Percentiles rank a stretch among this genome's conserved stretches.
Conservation (phyloP, 768 basidiomycete species). For the Pleurotus citrinopileatus region DNA sequence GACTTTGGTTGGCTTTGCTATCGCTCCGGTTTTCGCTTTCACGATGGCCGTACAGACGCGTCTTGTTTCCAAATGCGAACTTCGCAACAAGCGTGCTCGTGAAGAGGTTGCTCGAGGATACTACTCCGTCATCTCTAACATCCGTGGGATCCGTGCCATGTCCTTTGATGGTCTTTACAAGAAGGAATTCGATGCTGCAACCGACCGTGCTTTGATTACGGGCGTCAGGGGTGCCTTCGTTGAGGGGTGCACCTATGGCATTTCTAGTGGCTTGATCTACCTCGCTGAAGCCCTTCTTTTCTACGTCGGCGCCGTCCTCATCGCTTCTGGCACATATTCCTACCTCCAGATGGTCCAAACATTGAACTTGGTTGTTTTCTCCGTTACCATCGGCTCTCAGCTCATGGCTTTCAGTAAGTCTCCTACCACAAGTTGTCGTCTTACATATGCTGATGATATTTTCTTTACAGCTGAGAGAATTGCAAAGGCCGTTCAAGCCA, state of each 20-base stretch:
- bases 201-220: constrained; percentile 55
- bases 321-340: constrained; percentile 75
- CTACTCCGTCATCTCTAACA: constrained; percentile 82
- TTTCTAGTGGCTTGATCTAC: constrained; percentile 82
- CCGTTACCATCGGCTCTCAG: constrained; percentile 87
- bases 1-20: constrained; percentile 84
- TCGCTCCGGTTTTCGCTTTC: constrained; percentile 79
- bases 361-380: constrained; percentile 89
- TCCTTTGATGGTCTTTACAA: constrained; percentile 73
- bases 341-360: constrained; percentile 91
- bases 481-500: constrained; percentile 84
- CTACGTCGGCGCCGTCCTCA: constrained; percentile 86
- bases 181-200: constrained; percentile 63
- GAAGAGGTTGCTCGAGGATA: constrained; percentile 85
- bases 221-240: constrained; percentile 84
- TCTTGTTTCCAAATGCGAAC: constrained; percentile 70
- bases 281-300: constrained; percentile 89
- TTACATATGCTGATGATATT: neutral
- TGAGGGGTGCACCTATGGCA: constrained; percentile 80
- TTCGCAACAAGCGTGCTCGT: constrained; percentile 78
- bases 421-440: constrained; percentile 9
- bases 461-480: constrained; percentile 60
- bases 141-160: constrained; percentile 87
- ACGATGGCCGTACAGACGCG: constrained; percentile 73
- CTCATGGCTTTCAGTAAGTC: constrained; percentile 89